These are phyloP conservation scores for Xylariaceae sp. DNA, from an alignment of 2,329 filamentous ascomycete species.

Conservation along the genomic window DNA sequence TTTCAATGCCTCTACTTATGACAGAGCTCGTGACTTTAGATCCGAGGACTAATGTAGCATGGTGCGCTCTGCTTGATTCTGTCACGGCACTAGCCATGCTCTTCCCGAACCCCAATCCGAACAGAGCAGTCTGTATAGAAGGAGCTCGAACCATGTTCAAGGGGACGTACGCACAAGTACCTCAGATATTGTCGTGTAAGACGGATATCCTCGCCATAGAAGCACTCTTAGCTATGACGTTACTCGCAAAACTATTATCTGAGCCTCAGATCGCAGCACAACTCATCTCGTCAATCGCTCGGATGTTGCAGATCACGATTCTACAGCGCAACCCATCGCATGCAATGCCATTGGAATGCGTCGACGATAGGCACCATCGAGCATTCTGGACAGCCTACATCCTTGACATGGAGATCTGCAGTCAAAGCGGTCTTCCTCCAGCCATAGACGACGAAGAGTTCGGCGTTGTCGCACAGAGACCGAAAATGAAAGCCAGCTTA, in stretches of 20 bases:
- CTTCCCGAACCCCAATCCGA: background rate
- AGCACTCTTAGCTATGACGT: conserved; percentile 7
- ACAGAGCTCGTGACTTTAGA: background rate
- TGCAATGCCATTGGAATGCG: background rate
- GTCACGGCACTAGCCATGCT: conserved; percentile 8
- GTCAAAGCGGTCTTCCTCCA: conserved; percentile 2
- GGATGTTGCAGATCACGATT: conserved; percentile 2
- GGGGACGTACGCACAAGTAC: conserved; percentile 1
- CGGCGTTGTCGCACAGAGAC: background rate
- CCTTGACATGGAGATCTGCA: conserved; percentile 3
- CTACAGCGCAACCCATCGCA: conserved; percentile 1
- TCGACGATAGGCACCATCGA: conserved; percentile 3
- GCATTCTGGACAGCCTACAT: conserved; percentile 11
- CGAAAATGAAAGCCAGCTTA: background rate
- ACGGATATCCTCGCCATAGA: conserved; percentile 6
- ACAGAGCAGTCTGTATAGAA: background rate
- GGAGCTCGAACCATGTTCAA: conserved; percentile 2
- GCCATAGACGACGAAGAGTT: conserved; percentile 4
- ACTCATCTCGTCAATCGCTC: conserved; percentile 2
- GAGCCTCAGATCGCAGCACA: conserved; percentile 5
- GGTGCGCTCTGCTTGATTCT: conserved; percentile 4
- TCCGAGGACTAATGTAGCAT: background rate
- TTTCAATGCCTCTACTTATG: conserved; percentile 1
- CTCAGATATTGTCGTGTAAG: background rate
- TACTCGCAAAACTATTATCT: conserved; percentile 5